phyloP scores from a whole-genome alignment of 2,329 filamentous ascomycete species.

The Chrysoporthe cubensis region DNA sequence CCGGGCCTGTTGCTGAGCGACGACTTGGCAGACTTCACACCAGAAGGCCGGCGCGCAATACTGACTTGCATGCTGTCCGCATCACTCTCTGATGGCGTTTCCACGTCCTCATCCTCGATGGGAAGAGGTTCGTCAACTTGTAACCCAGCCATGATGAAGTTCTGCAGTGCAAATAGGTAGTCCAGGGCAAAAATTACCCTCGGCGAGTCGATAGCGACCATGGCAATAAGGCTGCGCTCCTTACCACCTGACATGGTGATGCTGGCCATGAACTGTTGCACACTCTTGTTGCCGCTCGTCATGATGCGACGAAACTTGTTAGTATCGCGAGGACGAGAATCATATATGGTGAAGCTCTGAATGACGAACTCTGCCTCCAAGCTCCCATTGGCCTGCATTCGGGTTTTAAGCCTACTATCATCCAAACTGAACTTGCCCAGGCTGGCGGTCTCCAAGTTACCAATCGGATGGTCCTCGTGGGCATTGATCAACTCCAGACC shows the following conservation, averaged over 20 bases:
- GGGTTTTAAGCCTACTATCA: slow-evolving; percentile 86
- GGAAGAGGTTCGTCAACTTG: slow-evolving; percentile 64
- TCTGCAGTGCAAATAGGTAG: slow-evolving; percentile 88
- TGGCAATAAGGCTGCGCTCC: slow-evolving; percentile 81
- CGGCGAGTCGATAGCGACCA: slow-evolving; percentile 93
- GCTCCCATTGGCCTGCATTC: slow-evolving; percentile 90
- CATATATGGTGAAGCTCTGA: slow-evolving; percentile 90
- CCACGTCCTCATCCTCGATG: slow-evolving; percentile 39
- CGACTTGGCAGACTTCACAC: slow-evolving; percentile 39
- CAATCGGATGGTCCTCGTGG: slow-evolving; percentile 75
- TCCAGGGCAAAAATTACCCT: slow-evolving; percentile 94
- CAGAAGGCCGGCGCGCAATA: slow-evolving; percentile 37
- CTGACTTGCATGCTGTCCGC: slow-evolving; percentile 59
- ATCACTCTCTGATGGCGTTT: slow-evolving; percentile 63
- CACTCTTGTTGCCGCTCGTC: slow-evolving; percentile 92
- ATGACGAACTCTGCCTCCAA: slow-evolving; percentile 92
- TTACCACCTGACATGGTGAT: slow-evolving; percentile 87
- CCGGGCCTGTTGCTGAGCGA: slow-evolving; percentile 31
- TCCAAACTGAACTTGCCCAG: slow-evolving; percentile 94
- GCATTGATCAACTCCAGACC: slow-evolving; percentile 86
- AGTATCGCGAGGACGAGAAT: slow-evolving; percentile 84
- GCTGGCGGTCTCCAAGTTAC: slow-evolving; percentile 76
- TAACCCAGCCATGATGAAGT: slow-evolving; percentile 78
- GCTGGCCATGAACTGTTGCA: slow-evolving; percentile 98
- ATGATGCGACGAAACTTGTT: slow-evolving; percentile 99